Base-by-base conservation (phyloP, 805 yeast species). In the Cephaloascus albidus region DNA sequence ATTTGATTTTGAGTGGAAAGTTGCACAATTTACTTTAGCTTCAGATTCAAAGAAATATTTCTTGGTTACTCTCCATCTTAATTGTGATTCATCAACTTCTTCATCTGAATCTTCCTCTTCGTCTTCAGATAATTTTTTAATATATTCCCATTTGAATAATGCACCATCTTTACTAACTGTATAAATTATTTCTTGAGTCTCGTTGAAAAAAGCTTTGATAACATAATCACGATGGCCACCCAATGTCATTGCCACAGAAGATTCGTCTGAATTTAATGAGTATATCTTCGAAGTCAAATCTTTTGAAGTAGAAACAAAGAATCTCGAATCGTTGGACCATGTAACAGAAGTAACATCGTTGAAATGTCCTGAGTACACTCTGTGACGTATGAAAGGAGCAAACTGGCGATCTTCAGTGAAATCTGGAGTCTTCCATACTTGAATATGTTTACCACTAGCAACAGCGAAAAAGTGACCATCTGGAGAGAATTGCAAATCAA, bases 81-180 rank as follows among this genome's bases (percentile, higher is more conserved):
- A 65, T 41, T 60, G 56, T 1, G 65, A 58, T 18, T 66, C 69
- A 4, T 47, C 58, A 1, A 54, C 60, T 5, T 59, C 65, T 14
- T 60, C 68, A 5, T 65, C 70, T 1, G 60, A 68, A 3, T 65
- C 76, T 5, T 40, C 41, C 3, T 59, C 67, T 10, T 65, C 65
- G 2, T 62, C 67, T 20, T 69, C 74, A 1, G 68, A 61, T 38
- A 76, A 75, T 45, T 68, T 72, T 43, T 74, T 74, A 2, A 82
- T 72, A 55, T 84, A 93, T 54, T 86, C 88, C 97, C 98, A 93
- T 51, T 76, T 75, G 55, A 89, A 85, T 40, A 90, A 64, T 0
- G 98, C 96, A 40, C 97, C 98, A 54, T 93, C 98, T 57, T 84
- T 85, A 55, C 95, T 85, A 15, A 93, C 72, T 0, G 97, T 89